phyloP scores from a whole-genome alignment of 139 green algal genomes.

The Spirogloea muscicola region DNA sequence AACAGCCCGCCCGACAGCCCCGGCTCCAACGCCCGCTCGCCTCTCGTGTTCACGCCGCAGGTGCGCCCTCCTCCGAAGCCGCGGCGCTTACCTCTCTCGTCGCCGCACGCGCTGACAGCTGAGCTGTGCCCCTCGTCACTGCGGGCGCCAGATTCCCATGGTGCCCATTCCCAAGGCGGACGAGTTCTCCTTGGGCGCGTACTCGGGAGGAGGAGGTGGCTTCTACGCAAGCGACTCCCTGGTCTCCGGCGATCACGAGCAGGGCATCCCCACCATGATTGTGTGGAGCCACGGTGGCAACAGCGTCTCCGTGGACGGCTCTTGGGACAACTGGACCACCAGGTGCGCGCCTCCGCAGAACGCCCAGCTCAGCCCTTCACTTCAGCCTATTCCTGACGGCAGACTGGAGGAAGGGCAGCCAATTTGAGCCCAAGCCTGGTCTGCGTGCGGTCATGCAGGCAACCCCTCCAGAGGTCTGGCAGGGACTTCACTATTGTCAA shows the following conservation, averaged over 20 bases:
- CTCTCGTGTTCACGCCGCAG: slow-evolving; percentile 37
- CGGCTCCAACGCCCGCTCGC: slow-evolving; percentile 6
- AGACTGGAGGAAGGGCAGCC: no score
- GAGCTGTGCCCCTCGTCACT: no score
- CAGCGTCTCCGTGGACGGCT: slow-evolving; percentile 87
- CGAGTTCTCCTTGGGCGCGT: slow-evolving; percentile 19
- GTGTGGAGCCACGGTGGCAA: slow-evolving; percentile 71
- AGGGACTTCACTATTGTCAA: slow-evolving; percentile 94
- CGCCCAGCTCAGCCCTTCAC: no score
- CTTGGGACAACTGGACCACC: slow-evolving; percentile 98
- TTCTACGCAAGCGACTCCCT: no score
- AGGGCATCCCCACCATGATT: slow-evolving; percentile 36
- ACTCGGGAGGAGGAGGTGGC: slow-evolving; percentile 18
- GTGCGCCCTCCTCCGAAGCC: background rate
- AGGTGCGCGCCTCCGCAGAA: no score
- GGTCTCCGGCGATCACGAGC: slow-evolving; percentile 12
- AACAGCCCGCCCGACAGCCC: slow-evolving; percentile 38
- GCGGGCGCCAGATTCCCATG: slow-evolving; percentile 36
- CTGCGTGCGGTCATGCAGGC: no score
- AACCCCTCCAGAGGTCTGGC: slow-evolving; percentile 73
- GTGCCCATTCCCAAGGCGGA: slow-evolving; percentile 37
- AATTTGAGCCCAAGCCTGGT: no score
- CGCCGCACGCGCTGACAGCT: background rate
- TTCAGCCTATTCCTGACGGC: no score
- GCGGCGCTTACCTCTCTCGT: background rate